A percentile compares a stretch with the other conserved stretches of the same genome.
These are phyloP conservation scores for Linum tenue DNA, from an alignment of 345 rosid species.

Conservation along the genomic window DNA sequence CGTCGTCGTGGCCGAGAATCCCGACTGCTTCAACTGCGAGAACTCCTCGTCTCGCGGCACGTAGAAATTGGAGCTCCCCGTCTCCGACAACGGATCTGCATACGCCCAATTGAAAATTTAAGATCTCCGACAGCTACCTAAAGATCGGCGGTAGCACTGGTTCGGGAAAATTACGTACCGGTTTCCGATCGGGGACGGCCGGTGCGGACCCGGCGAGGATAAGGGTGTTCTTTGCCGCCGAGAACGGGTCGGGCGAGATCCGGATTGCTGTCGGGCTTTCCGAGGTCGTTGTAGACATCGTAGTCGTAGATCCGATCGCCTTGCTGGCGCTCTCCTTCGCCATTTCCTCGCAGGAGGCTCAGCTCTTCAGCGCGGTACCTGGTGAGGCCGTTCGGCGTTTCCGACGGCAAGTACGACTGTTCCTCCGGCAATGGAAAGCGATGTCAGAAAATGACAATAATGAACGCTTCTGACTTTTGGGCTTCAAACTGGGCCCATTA, in stretches of 20 bases:
- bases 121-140: too few species aligned
- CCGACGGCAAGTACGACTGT: slow-evolving; percentile 29
- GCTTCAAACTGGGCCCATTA: too few species aligned
- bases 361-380: slow-evolving; percentile 29
- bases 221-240: slow-evolving; percentile 5
- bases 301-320: slow-evolving; percentile 36
- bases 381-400: slow-evolving; percentile 31
- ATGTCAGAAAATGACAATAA: too few species aligned
- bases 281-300: slow-evolving; percentile 33
- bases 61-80: slow-evolving; percentile 14
- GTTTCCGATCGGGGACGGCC: slow-evolving; percentile 1
- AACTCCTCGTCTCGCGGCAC: slow-evolving; percentile 32
- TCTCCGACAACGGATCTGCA: slow-evolving; percentile 28
- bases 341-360: slow-evolving; percentile 25
- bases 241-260: slow-evolving; percentile 9
- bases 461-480: too few species aligned
- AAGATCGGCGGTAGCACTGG: not conserved
- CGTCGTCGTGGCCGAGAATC: slow-evolving; percentile 12
- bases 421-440: not conserved
- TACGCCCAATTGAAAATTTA: too few species aligned
- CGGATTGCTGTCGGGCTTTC: slow-evolving; percentile 18
- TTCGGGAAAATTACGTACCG: not conserved
- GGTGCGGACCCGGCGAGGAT: slow-evolving; percentile 7
- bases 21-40: slow-evolving; percentile 12
- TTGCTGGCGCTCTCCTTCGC: slow-evolving; percentile 26